A percentile compares a stretch with the other conserved stretches of the same genome.
These are phyloP conservation scores for Nothomitra cinnamomea DNA, from an alignment of 2,329 filamentous ascomycete genomes.

Conservation along the genomic window DNA sequence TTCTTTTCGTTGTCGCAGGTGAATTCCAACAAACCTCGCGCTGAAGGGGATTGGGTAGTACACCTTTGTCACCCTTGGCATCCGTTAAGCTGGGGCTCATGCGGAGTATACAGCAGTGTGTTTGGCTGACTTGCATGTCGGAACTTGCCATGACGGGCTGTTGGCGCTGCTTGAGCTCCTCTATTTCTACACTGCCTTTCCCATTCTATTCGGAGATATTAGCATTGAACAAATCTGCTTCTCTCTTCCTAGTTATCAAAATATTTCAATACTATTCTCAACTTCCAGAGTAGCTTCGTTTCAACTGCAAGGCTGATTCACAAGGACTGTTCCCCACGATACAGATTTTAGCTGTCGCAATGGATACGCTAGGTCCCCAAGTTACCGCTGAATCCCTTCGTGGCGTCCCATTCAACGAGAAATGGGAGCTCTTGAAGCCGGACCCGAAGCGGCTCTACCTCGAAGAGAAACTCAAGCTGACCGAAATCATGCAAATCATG, in stretches of 20 bases:
- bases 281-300: not conserved
- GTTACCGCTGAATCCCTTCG: no score
- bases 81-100: not conserved
- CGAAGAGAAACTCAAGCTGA: constrained; percentile 7
- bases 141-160: no score
- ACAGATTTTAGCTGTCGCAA: not conserved
- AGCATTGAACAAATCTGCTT: not conserved
- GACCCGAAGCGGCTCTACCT: constrained; percentile 10
- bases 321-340: not conserved
- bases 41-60: not conserved
- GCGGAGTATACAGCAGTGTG: no score
- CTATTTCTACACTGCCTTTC: not conserved
- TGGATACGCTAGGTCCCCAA: not conserved
- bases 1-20: no score
- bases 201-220: not conserved
- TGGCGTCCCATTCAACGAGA: constrained; percentile 9
- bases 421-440: constrained; percentile 10
- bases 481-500: constrained; percentile 7
- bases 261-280: not conserved
- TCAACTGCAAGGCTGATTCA: not conserved
- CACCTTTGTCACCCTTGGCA: not conserved
- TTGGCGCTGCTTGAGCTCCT: not conserved
- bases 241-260: not conserved
- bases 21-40: no score
- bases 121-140: no score